Evolutionary conservation across 2,329 filamentous ascomycete species (phyloP).

Genomic region (Epicoccum nigrum): DNA sequence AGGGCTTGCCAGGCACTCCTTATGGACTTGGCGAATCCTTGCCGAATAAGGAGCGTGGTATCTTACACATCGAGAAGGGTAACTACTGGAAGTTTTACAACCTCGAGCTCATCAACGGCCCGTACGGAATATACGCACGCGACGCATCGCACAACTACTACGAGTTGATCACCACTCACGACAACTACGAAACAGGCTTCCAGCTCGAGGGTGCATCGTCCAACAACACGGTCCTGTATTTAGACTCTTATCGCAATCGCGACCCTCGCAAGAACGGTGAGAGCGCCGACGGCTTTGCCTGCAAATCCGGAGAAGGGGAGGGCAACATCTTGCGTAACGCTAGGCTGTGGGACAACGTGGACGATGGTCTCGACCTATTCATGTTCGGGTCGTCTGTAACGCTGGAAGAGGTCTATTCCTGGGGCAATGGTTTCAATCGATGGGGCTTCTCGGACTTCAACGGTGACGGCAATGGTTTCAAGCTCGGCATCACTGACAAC

Average conservation of each 20-base stretch:
- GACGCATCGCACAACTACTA: constrained; percentile 47
- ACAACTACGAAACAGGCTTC: constrained; percentile 51
- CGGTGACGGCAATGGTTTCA: constrained; percentile 58
- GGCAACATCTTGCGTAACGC: constrained; percentile 56
- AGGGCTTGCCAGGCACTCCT: constrained; percentile 50
- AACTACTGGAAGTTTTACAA: constrained; percentile 57
- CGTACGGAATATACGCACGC: constrained; percentile 48
- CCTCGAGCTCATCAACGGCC: constrained; percentile 47
- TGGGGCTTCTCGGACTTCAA: constrained; percentile 54
- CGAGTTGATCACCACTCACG: constrained; percentile 46
- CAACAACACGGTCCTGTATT: constrained; percentile 33
- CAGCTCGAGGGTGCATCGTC: constrained; percentile 44
- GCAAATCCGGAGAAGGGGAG: constrained; percentile 55
- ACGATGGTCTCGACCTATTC: constrained; percentile 57
- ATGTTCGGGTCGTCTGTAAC: constrained; percentile 53
- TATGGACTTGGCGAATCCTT: constrained; percentile 50
- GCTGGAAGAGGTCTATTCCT: constrained; percentile 53
- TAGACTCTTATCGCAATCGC: constrained; percentile 33
- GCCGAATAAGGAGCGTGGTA: constrained; percentile 52
- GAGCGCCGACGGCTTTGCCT: constrained; percentile 58
- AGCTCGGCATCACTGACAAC: constrained; percentile 51
- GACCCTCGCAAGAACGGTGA: constrained; percentile 59
- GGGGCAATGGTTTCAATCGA: constrained; percentile 56
- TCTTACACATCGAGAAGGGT: constrained; percentile 55
- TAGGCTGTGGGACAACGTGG: constrained; percentile 59